Conservation (phyloP, 176 grass and related monocot species). For the Carex parvula region DNA sequence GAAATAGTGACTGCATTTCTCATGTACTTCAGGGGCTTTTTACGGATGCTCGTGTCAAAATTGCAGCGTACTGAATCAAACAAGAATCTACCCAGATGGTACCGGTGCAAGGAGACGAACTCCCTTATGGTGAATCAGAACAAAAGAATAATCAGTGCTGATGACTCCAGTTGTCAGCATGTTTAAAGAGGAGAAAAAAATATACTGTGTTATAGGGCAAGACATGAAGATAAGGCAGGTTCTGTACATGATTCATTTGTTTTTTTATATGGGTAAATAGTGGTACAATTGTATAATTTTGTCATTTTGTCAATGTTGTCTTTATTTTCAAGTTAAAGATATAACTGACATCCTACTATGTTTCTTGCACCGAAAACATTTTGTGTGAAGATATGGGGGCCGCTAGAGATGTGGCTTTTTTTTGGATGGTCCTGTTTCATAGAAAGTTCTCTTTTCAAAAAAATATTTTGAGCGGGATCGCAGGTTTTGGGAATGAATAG, state of each 20-base stretch:
- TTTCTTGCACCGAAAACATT: not conserved
- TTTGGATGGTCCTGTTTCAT: not conserved
- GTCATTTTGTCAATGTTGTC: not conserved
- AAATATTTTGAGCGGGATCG: not conserved
- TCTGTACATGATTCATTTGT: slow-evolving; percentile 30
- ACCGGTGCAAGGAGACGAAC: slow-evolving; percentile 62
- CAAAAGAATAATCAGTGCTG: slow-evolving; percentile 44
- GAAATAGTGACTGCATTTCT: slow-evolving; percentile 84
- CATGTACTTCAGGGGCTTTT: slow-evolving; percentile 87
- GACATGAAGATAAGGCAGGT: not conserved
- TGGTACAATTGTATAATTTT: slow-evolving; percentile 19
- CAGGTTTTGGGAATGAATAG: not conserved
- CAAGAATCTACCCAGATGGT: slow-evolving; percentile 50
- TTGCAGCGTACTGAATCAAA: slow-evolving; percentile 54
- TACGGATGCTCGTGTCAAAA: slow-evolving; percentile 73
- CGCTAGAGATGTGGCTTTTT: not conserved
- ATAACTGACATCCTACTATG: not conserved
- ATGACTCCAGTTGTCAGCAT: slow-evolving; percentile 35
- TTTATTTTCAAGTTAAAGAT: slow-evolving; percentile 14
- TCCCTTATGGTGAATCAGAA: slow-evolving; percentile 53
- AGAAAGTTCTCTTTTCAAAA: not conserved
- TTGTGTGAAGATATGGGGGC: not conserved
- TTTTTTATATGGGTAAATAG: slow-evolving; percentile 18
- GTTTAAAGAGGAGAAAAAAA: slow-evolving; percentile 11
- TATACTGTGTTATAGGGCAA: not conserved